Evolutionary conservation across 1,139 yeast genomes (phyloP).

Genomic region (Magnusiomyces magnusii): DNA sequence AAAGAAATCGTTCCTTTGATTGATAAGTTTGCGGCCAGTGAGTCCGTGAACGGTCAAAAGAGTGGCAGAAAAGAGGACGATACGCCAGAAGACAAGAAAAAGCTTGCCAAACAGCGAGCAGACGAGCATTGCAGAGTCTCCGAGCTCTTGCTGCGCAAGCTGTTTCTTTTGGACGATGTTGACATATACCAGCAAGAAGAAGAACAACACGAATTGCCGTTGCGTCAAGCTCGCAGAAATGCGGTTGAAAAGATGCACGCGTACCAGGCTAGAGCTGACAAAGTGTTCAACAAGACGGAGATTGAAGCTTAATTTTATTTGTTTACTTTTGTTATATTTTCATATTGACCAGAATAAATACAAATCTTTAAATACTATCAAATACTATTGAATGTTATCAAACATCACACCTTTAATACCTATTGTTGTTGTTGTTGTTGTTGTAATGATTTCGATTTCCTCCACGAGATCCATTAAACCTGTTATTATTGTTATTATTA

Average conservation of each 20-base stretch:
- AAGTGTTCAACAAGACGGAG: too few species aligned
- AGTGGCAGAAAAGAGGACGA: too few species aligned
- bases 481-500: not conserved
- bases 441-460: not conserved
- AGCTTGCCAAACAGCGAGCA: too few species aligned
- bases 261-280: constrained; percentile 32
- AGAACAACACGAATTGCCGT: constrained; percentile 4
- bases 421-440: not conserved
- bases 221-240: constrained; percentile 32
- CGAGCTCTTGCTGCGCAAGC: constrained; percentile 36
- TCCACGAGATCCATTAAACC: not conserved
- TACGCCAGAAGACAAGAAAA: too few species aligned
- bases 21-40: constrained; percentile 21
- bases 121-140: constrained; percentile 34
- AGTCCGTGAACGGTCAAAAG: constrained; percentile 23
- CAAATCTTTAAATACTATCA: not conserved
- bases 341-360: too few species aligned
- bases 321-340: too few species aligned
- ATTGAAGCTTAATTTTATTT: too few species aligned
- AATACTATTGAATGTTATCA: too few species aligned
- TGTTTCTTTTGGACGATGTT: constrained; percentile 35
- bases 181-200: constrained; percentile 31
- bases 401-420: not conserved
- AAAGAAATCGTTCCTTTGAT: constrained; percentile 31
- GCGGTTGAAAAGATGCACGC: constrained; percentile 35